phyloP scores from a whole-genome alignment of 164 flowering plant species.

The Tetrastigma voinierianum region DNA sequence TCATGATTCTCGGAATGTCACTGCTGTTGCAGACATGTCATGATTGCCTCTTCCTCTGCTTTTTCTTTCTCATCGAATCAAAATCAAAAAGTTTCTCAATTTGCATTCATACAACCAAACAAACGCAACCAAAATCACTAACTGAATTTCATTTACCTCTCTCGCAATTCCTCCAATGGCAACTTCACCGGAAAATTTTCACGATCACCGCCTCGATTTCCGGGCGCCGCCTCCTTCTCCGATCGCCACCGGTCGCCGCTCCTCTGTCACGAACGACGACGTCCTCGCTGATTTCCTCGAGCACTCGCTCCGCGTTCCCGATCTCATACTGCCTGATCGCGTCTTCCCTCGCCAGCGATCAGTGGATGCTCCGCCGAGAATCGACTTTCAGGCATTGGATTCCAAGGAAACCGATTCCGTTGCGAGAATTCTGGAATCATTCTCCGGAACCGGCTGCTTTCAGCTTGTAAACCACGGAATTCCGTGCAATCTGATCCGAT shows the following conservation, averaged over 20 bases:
- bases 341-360: slow-evolving; percentile 52
- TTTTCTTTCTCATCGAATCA: neutral
- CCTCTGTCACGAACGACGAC: slow-evolving; percentile 60
- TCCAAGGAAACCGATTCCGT: slow-evolving; percentile 14
- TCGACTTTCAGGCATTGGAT: slow-evolving; percentile 42
- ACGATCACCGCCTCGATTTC: slow-evolving; percentile 40
- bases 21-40: neutral
- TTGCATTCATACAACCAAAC: too few species aligned
- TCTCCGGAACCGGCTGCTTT: slow-evolving; percentile 54
- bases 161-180: slow-evolving; percentile 21
- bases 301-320: slow-evolving; percentile 60
- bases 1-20: slow-evolving; percentile 5
- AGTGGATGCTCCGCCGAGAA: slow-evolving; percentile 32
- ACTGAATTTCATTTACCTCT: too few species aligned
- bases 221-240: slow-evolving; percentile 98
- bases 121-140: too few species aligned
- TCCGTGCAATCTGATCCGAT: slow-evolving; percentile 27
- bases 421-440: slow-evolving; percentile 30
- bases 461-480: slow-evolving; percentile 73
- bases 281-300: slow-evolving; percentile 63
- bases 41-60: slow-evolving; percentile 6
- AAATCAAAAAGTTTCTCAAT: too few species aligned
- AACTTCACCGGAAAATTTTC: slow-evolving; percentile 29
- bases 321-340: slow-evolving; percentile 62
- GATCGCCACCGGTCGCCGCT: slow-evolving; percentile 48